phyloP scores from a whole-genome alignment of 1,284 basidiomycete genomes.

The Ustilago crameri region DNA sequence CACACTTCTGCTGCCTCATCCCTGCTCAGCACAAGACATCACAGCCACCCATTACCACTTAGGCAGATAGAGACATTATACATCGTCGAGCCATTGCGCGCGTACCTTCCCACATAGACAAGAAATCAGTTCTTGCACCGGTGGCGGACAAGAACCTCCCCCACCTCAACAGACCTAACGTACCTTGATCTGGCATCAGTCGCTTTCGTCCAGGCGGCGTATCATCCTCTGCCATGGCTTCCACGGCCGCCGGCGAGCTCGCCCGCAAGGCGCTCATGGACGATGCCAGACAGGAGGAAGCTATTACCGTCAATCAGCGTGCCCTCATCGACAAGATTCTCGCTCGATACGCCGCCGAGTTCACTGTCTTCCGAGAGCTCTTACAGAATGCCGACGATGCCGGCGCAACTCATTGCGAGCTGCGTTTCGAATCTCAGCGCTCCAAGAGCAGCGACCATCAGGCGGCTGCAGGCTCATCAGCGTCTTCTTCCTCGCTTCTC shows the following conservation, averaged over 20 bases:
- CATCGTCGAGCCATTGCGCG: too few species aligned
- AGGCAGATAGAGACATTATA: too few species aligned
- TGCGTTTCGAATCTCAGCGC: constrained; percentile 61
- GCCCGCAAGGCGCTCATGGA: constrained; percentile 53
- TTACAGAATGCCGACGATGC: constrained; percentile 97
- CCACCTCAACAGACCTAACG: not conserved
- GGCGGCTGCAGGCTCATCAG: constrained; percentile 2
- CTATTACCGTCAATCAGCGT: constrained; percentile 93
- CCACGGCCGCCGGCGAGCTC: constrained; percentile 35
- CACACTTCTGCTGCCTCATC: too few species aligned
- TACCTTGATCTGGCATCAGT: not conserved
- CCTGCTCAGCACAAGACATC: too few species aligned
- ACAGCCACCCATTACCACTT: too few species aligned
- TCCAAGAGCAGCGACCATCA: constrained; percentile 7
- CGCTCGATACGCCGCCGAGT: constrained; percentile 90
- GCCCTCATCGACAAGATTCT: constrained; percentile 73
- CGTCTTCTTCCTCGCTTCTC: constrained; percentile 18
- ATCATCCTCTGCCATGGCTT: constrained; percentile 14
- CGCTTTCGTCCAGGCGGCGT: not conserved
- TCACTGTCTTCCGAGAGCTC: constrained; percentile 84
- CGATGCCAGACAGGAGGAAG: constrained; percentile 71
- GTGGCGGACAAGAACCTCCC: not conserved
- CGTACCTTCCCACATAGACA: too few species aligned
- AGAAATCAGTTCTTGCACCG: too few species aligned
- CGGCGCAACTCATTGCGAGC: constrained; percentile 72